Base-by-base conservation (phyloP, 192 early-diverging fungal genomes). In the Coemansia sp. region DNA sequence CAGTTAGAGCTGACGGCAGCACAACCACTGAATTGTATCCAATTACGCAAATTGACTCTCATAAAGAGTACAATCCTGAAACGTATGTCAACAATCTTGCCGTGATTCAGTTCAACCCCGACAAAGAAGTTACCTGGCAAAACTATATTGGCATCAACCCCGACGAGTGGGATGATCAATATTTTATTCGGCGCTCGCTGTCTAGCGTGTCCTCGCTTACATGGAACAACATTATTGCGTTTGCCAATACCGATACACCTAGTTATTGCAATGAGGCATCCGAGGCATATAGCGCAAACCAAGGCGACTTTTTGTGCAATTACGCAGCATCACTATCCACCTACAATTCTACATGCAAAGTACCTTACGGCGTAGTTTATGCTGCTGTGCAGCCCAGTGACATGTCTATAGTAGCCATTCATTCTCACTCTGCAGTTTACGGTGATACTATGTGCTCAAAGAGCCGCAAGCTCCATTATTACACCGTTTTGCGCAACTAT, bases 401-500 rank as follows among this genome's bases (percentile, higher is more conserved):
- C 21, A 37, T 72, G 10, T 55, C 62, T 34, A 46, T 69, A 4
- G 60, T 66, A 21, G 75, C 75, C 4, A 11, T 78, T 3, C 59
- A 78, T 19, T 78, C 75, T 12, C 69, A 78, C 28, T 65, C 70
- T 8, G 69, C 71, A 8, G 70, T 72, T 8, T 68, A 65, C 34
- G 75, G 70, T 46, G 44, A 62, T 4, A 72, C 25, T 50, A 56
- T 78, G 66, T 78, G 75, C 47, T 72, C 75, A 1, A 12, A 53
- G 4, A 31, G 66, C 14, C 60, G 64, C 4, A 69, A 72, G 34
- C 66, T 72, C 2, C 75, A 78, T 42, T 78, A 78, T 62, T 78
- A 78, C 19, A 78, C 70, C 0, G 5, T 78, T 15, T 26, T 78
- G 21, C 69, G 75, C 36, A 78, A 78, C 42, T 78, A 78, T n/a